Conservation (phyloP, 1,284 basidiomycete species). For the Nidula niveotomentosa region DNA sequence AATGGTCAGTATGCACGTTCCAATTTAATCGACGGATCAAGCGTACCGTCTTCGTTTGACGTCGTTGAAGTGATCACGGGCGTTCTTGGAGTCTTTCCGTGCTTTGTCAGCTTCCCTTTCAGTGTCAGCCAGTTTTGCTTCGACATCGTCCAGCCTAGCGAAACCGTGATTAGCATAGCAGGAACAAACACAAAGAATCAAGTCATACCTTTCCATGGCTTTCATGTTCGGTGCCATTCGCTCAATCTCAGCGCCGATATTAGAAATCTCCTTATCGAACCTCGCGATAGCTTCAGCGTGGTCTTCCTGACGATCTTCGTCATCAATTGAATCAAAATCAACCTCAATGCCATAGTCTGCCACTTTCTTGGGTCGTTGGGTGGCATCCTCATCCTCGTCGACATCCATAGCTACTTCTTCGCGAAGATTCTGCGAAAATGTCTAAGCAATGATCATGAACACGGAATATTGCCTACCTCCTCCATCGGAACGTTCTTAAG, state of each 20-base stretch:
- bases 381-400: conserved; percentile 79
- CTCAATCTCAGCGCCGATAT: conserved; percentile 84
- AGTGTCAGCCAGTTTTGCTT: conserved; percentile 71
- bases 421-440: conserved; percentile 59
- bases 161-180: conserved; percentile 2
- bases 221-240: conserved; percentile 97
- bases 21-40: not conserved
- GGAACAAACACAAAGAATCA: not conserved
- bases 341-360: conserved; percentile 91
- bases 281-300: conserved; percentile 69
- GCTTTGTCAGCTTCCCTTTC: conserved; percentile 79
- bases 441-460: not conserved
- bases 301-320: conserved; percentile 82
- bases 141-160: conserved; percentile 87
- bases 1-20: not conserved
- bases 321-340: conserved; percentile 80
- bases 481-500: conserved; percentile 92
- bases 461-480: conserved; percentile 55
- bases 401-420: conserved; percentile 91
- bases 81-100: conserved; percentile 82
- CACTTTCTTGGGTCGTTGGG: conserved; percentile 70
- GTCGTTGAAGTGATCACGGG: conserved; percentile 89
- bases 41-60: conserved; percentile 80
- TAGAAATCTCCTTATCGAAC: conserved; percentile 77
- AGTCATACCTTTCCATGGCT: conserved; percentile 78